Conservation (phyloP, 257 asterid species). For the Coffea canephora region DNA sequence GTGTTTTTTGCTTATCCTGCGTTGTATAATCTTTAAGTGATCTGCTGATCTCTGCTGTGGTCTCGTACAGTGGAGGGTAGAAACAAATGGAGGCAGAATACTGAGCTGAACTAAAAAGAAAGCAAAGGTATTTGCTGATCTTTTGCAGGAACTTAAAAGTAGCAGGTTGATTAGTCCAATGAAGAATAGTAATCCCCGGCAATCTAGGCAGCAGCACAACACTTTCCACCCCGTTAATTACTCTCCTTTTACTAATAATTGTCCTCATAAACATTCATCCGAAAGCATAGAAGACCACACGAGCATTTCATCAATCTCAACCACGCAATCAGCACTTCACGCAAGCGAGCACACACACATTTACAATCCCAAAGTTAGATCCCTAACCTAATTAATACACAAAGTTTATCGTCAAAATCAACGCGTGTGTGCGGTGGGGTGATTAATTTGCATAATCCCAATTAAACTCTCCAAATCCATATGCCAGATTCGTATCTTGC, state of each 20-base stretch:
- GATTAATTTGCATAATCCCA: neutral
- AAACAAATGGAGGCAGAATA: neutral
- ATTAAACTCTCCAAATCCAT: neutral
- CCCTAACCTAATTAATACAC: conserved; percentile 9
- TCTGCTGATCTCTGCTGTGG: too few species aligned
- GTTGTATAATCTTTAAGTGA: too few species aligned
- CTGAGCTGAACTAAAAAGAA: neutral
- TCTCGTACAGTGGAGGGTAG: neutral
- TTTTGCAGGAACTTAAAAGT: neutral
- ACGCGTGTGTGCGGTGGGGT: neutral
- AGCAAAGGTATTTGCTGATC: neutral
- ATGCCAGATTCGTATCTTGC: neutral
- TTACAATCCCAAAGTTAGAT: conserved; percentile 24
- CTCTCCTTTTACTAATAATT: neutral
- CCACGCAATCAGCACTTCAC: neutral
- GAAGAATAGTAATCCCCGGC: neutral
- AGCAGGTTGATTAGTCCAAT: neutral
- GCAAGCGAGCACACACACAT: conserved; percentile 14
- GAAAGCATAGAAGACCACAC: conserved; percentile 7
- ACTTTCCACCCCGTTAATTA: neutral
- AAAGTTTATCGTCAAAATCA: neutral
- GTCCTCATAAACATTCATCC: neutral
- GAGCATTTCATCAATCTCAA: conserved; percentile 3
- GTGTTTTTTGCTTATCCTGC: too few species aligned
- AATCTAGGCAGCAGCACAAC: too few species aligned